These are phyloP conservation scores for Reticulascus tulasneorum DNA, from an alignment of 2,329 filamentous ascomycete genomes.

Conservation along the genomic window DNA sequence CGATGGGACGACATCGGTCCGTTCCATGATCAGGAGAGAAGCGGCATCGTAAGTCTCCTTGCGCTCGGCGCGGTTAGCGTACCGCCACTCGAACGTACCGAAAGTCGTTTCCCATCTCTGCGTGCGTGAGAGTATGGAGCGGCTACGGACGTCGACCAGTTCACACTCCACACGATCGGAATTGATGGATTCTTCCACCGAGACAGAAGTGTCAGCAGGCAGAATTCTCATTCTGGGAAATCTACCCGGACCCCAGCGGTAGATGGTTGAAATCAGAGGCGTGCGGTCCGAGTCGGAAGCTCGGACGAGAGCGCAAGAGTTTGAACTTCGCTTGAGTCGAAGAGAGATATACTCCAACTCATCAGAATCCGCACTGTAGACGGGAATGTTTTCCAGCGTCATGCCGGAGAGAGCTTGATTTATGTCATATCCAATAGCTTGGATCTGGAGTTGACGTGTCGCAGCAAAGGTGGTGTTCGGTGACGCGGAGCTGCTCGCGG, in stretches of 20 bases:
- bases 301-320: no score
- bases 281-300: no score
- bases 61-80: no score
- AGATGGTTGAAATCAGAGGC: no score
- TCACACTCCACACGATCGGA: not conserved
- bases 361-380: not conserved
- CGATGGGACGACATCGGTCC: no score
- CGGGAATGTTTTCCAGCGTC: not conserved
- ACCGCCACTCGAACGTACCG: no score
- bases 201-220: no score
- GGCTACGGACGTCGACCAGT: not conserved
- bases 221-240: no score
- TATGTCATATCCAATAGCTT: conserved; percentile 1
- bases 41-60: no score
- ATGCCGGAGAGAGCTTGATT: not conserved
- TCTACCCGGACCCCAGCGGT: no score
- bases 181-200: not conserved
- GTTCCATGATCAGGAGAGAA: no score
- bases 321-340: no score
- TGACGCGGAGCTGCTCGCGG: not conserved
- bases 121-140: not conserved
- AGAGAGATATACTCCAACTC: conserved; percentile 2
- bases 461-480: not conserved
- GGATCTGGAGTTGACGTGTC: not conserved
- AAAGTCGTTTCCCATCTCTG: not conserved